phyloP scores from a whole-genome alignment of 75 land plant species.

The Pinus tabuliformis region DNA sequence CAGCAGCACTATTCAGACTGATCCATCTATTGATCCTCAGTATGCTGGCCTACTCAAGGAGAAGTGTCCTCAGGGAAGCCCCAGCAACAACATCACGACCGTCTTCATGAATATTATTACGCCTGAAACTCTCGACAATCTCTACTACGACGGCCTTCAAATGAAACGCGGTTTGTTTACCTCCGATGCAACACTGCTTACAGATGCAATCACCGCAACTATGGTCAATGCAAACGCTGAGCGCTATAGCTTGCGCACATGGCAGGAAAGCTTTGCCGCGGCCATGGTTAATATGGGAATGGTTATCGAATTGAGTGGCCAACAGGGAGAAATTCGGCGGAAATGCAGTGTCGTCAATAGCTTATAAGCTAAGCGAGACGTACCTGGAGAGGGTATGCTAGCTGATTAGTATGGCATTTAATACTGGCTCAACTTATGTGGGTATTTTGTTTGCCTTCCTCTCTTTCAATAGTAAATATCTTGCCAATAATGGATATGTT shows the following conservation, averaged over 20 bases:
- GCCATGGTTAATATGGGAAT: conserved; percentile 62
- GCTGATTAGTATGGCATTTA: too few species aligned
- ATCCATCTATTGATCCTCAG: conserved; percentile 33
- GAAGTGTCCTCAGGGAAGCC: conserved; percentile 18
- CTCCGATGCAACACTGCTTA: conserved; percentile 45
- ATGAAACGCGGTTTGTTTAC: conserved; percentile 42
- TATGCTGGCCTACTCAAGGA: conserved; percentile 18
- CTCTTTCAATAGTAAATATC: too few species aligned
- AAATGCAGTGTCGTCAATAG: conserved; percentile 22
- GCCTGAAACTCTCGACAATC: conserved; percentile 32
- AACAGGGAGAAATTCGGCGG: conserved; percentile 53
- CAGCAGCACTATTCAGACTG: conserved; percentile 14
- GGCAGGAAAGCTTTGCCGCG: conserved; percentile 32
- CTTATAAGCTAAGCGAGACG: too few species aligned
- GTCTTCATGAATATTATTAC: conserved; percentile 28
- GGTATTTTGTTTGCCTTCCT: too few species aligned
- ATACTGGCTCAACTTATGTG: too few species aligned
- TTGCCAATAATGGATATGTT: too few species aligned
- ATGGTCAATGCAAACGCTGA: conserved; percentile 33
- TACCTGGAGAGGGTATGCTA: too few species aligned
- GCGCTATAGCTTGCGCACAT: conserved; percentile 21
- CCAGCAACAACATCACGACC: not conserved
- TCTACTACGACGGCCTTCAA: conserved; percentile 41
- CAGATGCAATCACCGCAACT: conserved; percentile 24
- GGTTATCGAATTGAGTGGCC: conserved; percentile 48